phyloP scores from a whole-genome alignment of 495 filamentous ascomycete genomes.

The Podospora anserina region DNA sequence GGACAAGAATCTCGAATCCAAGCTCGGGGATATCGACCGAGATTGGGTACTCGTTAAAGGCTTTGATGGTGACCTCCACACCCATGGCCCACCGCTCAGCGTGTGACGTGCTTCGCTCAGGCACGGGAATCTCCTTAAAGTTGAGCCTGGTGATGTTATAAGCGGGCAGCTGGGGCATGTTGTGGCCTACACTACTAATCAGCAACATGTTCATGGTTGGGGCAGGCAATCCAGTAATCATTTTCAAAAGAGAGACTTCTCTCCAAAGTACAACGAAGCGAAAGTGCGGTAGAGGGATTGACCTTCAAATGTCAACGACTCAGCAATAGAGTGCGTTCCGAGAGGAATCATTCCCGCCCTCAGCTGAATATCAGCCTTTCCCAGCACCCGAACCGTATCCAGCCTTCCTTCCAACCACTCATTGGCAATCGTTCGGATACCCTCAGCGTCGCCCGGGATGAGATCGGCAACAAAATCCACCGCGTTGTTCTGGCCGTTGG shows the following conservation, averaged over 20 bases:
- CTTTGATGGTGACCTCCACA: slow-evolving; percentile 66
- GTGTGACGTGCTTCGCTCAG: slow-evolving; percentile 24
- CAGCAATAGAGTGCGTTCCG: slow-evolving; percentile 65
- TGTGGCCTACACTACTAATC: slow-evolving; percentile 46
- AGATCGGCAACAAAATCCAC: slow-evolving; percentile 78
- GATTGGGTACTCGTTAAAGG: slow-evolving; percentile 72
- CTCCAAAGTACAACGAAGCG: slow-evolving; percentile 49
- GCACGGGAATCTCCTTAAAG: slow-evolving; percentile 62
- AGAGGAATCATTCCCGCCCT: slow-evolving; percentile 75
- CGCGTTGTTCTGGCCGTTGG: slow-evolving; percentile 69
- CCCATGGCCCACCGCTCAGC: slow-evolving; percentile 58
- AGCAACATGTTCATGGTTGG: slow-evolving; percentile 24
- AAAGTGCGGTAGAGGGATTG: slow-evolving; percentile 58
- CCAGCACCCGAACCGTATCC: slow-evolving; percentile 61
- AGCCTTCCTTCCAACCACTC: slow-evolving; percentile 83
- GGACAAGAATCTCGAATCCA: slow-evolving; percentile 77
- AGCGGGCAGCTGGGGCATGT: slow-evolving; percentile 71
- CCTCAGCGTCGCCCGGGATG: slow-evolving; percentile 69
- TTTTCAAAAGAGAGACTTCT: slow-evolving; percentile 43
- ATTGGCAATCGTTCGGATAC: slow-evolving; percentile 73
- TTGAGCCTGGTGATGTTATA: slow-evolving; percentile 75
- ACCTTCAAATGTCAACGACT: slow-evolving; percentile 79
- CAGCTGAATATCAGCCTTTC: slow-evolving; percentile 63
- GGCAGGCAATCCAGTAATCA: not conserved
- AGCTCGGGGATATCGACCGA: slow-evolving; percentile 71